Evolutionary conservation across 2,329 filamentous ascomycete species (phyloP), one percentile per base, ranked within the genome.

Genomic region (Didymosphaeria variabile): DNA sequence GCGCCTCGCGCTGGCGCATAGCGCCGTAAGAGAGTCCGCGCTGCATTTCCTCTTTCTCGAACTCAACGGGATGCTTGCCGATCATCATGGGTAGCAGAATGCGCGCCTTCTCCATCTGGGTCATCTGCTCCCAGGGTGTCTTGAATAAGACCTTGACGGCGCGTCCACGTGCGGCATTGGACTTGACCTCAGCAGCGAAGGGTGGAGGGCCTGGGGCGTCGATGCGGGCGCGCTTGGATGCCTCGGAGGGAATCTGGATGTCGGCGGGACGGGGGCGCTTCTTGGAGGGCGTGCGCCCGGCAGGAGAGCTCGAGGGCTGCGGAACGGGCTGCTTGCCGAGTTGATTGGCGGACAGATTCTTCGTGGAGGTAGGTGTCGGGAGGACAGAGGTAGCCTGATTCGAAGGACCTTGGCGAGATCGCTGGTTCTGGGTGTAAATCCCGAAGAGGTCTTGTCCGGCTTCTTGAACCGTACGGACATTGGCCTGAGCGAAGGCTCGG

Each of bases 51-150:
- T 42, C 21, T n/a, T 50, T 34, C 13, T 68, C 59, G 19, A 32
- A 45, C n/a, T 61, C 51, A 17, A 57, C 54, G 0, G 70, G 71
- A 17, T 73, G 59, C 8, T 66, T 51, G 12, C 66, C 66, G 6
- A 66, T 59, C 8, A 72, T 58, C 6, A 73, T 53, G 5, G 66
- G 69, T 0, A 69, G 57, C 3, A 73, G 51, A 7, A 74, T 23
- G 3, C 64, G 62, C 1, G 54, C 46, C 52, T 70, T 69, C 52
- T 73, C 72, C 9, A 63, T 50, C 2, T 55, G 23, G 1, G 54
- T 47, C 5, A 73, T 60, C 1, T 42, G 54, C 8, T 23, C 31
- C 61, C 67, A 74, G 2, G 55, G 45, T 1, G 46, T 53, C 13
- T 36, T 21, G 51, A 66, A 59, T 1, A 72, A 57, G 21, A 67